Conservation (phyloP, 2,329 filamentous ascomycete species). For the Pseudocercospora ulei region DNA sequence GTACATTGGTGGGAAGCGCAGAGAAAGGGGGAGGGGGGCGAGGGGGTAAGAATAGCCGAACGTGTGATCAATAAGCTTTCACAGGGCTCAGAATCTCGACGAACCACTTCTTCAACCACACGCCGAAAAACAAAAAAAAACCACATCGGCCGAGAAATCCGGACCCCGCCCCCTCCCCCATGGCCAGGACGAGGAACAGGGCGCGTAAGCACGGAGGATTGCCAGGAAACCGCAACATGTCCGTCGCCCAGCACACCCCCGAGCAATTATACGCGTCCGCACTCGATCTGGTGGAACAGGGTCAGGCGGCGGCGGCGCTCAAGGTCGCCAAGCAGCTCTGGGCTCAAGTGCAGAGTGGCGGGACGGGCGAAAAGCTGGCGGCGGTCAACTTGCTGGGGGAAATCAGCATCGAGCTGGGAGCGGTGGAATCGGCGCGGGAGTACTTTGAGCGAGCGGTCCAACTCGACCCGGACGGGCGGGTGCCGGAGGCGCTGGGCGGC, state of each 20-base stretch:
- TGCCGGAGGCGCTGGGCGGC: conserved; percentile 62
- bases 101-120: no score
- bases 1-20: no score
- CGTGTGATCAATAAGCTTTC: conserved; percentile 6
- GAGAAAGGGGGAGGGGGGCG: neutral
- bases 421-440: conserved; percentile 61
- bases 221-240: conserved; percentile 36
- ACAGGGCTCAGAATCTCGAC: conserved; percentile 3
- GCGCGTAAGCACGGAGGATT: conserved; percentile 44
- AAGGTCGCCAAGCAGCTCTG: conserved; percentile 47
- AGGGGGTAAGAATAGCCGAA: conserved; percentile 1
- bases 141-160: neutral
- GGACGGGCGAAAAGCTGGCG: conserved; percentile 43
- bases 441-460: conserved; percentile 64
- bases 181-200: conserved; percentile 27
- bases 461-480: conserved; percentile 64
- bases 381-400: conserved; percentile 70
- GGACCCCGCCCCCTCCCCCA: conserved; percentile 12
- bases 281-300: conserved; percentile 49
- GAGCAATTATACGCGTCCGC: conserved; percentile 50
- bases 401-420: conserved; percentile 71
- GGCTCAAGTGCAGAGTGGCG: conserved; percentile 37
- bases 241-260: conserved; percentile 42
- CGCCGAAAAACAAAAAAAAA: neutral
- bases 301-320: conserved; percentile 50